Base-by-base conservation (phyloP, 2,329 filamentous ascomycete species). In the Coleophoma cylindrospora region DNA sequence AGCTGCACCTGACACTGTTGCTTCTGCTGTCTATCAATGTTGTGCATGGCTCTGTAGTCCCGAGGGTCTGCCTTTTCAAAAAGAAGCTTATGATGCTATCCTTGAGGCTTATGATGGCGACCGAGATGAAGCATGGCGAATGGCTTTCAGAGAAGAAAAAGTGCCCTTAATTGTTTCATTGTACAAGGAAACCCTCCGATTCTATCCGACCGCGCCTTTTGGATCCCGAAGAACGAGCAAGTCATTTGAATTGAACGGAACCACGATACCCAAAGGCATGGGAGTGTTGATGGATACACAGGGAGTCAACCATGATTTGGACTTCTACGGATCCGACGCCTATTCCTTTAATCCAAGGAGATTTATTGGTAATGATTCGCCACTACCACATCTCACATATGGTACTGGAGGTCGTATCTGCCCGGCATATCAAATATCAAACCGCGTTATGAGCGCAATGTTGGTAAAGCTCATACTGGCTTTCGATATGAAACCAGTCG, bases 261-360 rank as follows among this genome's bases (percentile, higher is more conserved):
- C 46, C 11, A 36, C 53, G 32, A 54, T 61, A 19, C 59, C 58
- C 5, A 57, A 56, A 36, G 59, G 59, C 12, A 57, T 53, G 27
- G 56, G 58, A 5, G 52, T 61, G 49, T 54, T 60, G 40, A 57
- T 61, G 58, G 60, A 60, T 48, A 58, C 58, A 11, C 59, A 61
- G 33, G 50, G 54, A 40, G 59, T 51, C 6, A 59, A 60, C 47
- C 59, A 57, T 45, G 59, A 60, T 52, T 27, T 14, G 15, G 49
- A 46, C 6, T 53, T 56, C 38, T 61, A 57, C 47, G 59, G 59
- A 36, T 43, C 52, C 6, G 19, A 19, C 19, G 57, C 58, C 19
- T 48, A 44, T 46, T 21, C 34, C 17, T 61, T 59, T 49, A 53
- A 55, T 19, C 58, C 59, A 6, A 49, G 54, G 11, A 47, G 58